Base-by-base conservation (phyloP, 179 eudicot genomes). In the Monotropa hypopitys region DNA sequence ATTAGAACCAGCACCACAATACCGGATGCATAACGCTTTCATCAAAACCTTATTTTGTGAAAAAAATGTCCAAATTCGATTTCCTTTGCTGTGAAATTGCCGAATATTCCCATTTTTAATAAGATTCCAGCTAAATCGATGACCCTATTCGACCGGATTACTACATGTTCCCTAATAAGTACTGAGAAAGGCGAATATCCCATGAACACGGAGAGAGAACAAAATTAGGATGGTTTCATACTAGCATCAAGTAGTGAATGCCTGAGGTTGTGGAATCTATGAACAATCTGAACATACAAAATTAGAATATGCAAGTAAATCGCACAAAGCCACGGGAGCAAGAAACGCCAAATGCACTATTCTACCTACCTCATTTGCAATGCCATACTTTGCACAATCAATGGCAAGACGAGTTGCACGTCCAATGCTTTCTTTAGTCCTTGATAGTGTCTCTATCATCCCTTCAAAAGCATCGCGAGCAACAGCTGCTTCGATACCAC, bases 381-480 rank as follows among this genome's bases (percentile, higher is more conserved):
- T 89, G 62, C 99, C 97, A 83, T 91, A 84, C 84, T 91, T 93
- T 49, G 99, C 99, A 91, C 99, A 95, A 80, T 95, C 97, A 81
- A 95, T 87, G 77, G 99, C 97, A 74, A 91, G 99, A 67, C 99
- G 95, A 54, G 99, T 95, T 68, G 99, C 99, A 81, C 99, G 99
- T 7, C 97, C 97, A 81, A 95, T 95, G 82, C 99, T 95, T 80
- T 95, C 99, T 85, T 91, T 93, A 76, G 99, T 95, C 88, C 99
- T 89, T 74, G 99, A 91, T 77, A 95, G 83, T 71, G 99, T 95
- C 87, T 95, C 99, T 81, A 95, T 90, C 99, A 95, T 95, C 77
- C 99, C 99, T 85, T 95, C 99, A 85, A 95, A 95, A 82, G 99
- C 97, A 87, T 95, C 99, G 77, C 99, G 97, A 73, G 97, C 97